Evolutionary conservation across 2,329 filamentous ascomycete species (phyloP).

Genomic region (Cercospora sp.): DNA sequence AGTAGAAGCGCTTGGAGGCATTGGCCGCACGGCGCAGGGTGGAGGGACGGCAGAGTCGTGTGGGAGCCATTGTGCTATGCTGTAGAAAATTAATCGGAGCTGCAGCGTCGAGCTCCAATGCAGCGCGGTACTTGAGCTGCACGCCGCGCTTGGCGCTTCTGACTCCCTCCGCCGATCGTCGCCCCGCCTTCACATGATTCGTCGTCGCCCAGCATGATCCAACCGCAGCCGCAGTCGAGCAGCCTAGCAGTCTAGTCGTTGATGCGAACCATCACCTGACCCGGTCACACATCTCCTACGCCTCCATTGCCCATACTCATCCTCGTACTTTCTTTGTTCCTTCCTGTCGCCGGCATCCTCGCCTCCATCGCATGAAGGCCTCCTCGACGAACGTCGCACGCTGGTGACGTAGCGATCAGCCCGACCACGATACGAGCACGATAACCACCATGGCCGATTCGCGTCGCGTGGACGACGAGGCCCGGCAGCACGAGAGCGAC

Average conservation of each 20-base stretch:
- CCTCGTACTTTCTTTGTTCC: neutral
- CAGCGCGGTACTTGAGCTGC: neutral
- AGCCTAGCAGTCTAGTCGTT: neutral
- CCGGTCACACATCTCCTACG: neutral
- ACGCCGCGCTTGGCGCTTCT: neutral
- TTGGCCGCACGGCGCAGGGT: slow-evolving; percentile 15
- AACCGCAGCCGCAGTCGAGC: neutral
- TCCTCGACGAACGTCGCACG: neutral
- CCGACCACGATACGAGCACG: neutral
- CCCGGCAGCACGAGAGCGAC: slow-evolving; percentile 17
- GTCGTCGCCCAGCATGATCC: neutral
- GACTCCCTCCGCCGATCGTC: neutral
- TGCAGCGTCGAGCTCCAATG: neutral
- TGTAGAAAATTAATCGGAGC: neutral
- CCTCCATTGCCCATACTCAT: neutral
- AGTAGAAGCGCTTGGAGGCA: slow-evolving; percentile 28
- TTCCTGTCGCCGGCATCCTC: neutral
- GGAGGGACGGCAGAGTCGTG: slow-evolving; percentile 29
- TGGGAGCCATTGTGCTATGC: slow-evolving; percentile 22
- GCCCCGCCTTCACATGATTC: slow-evolving; percentile 9
- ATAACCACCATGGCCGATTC: slow-evolving; percentile 2
- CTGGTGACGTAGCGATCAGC: slow-evolving; percentile 17
- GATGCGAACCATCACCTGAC: slow-evolving; percentile 7
- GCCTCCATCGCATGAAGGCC: neutral
- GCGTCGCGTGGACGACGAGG: slow-evolving; percentile 10